phyloP scores from a whole-genome alignment of 306 rosid genomes.

The Malus asiatica region DNA sequence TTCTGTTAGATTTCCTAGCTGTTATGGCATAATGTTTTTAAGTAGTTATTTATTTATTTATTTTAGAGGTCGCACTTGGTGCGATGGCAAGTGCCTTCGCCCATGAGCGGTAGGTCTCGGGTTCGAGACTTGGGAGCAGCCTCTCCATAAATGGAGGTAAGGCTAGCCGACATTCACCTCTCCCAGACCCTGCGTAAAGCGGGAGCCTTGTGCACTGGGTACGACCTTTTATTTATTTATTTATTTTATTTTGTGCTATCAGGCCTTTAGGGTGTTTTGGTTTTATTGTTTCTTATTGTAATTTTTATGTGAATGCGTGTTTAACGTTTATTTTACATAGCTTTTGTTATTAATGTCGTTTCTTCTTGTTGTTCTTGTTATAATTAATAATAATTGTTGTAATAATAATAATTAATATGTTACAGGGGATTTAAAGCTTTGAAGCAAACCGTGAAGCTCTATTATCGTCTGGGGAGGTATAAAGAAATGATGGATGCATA shows the following conservation, averaged over 20 bases:
- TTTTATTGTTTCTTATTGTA: not conserved
- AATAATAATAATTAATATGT: not conserved
- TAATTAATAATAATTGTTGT: no score
- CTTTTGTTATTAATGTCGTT: not conserved
- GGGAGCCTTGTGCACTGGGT: no score
- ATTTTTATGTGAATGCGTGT: not conserved
- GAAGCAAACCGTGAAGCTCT: constrained; percentile 93
- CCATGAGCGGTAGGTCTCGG: no score
- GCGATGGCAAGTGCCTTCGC: no score
- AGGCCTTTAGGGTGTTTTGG: not conserved
- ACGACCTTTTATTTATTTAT: not conserved
- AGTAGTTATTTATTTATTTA: not conserved
- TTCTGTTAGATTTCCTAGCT: not conserved
- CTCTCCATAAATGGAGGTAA: no score
- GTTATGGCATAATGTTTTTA: not conserved
- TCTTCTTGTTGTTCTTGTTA: no score
- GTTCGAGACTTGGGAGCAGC: no score
- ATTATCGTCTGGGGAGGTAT: constrained; percentile 82
- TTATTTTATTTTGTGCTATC: not conserved
- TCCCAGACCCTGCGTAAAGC: no score
- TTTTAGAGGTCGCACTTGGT: no score
- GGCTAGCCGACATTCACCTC: no score
- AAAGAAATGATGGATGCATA: constrained; percentile 96
- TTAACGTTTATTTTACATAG: not conserved
- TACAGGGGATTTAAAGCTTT: constrained; percentile 93